These are phyloP conservation scores for Corchorus olitorius DNA, from an alignment of 345 rosid genomes.

Conservation along the genomic window DNA sequence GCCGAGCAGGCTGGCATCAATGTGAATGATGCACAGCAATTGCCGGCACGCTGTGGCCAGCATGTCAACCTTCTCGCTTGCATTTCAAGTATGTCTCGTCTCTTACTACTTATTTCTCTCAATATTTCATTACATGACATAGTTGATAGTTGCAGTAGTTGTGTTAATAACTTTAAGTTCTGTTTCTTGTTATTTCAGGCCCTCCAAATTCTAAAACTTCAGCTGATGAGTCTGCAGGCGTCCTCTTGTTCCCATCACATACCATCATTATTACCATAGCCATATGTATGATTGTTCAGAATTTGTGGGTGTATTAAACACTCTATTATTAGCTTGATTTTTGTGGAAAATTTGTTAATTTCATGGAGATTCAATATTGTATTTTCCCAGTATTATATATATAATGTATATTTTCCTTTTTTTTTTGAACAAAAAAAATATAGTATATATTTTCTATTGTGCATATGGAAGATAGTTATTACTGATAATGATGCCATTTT, in stretches of 20 bases:
- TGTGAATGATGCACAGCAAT: constrained; percentile 56
- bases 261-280: not conserved
- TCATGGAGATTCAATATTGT: not conserved
- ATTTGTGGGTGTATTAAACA: not conserved
- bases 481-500: too few species aligned
- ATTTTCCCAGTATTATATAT: not conserved
- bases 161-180: not conserved
- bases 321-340: not conserved
- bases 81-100: constrained; percentile 30
- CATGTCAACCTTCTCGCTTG: constrained; percentile 67
- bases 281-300: not conserved
- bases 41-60: constrained; percentile 72
- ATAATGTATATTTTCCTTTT: not conserved
- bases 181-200: not conserved
- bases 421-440: not conserved
- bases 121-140: not conserved
- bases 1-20: constrained; percentile 69
- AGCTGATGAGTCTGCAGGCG: not conserved
- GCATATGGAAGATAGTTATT: too few species aligned
- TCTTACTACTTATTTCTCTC: not conserved
- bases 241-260: not conserved
- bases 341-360: not conserved
- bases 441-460: too few species aligned
- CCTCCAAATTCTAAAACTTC: not conserved
- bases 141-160: not conserved